Evolutionary conservation across 31 red algal species (phyloP), one percentile per base, ranked within the genome.

Genomic region (Odonthalia washingtoniensis): DNA sequence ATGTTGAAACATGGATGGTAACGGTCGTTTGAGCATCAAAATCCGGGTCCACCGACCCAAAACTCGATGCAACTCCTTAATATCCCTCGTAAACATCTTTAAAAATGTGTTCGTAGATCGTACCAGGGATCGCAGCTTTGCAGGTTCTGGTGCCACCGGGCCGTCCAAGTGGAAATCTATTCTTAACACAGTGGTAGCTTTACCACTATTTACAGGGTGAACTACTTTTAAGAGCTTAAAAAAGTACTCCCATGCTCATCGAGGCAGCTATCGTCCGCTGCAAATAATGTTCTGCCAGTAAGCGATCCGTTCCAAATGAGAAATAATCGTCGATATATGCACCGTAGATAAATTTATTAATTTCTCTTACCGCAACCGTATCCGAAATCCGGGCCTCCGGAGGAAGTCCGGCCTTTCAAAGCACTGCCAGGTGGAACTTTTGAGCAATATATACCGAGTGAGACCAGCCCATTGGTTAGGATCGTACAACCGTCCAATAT

Each of bases 321-420:
- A 61, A 61, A 61, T 61, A 61, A 61, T 61, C 52, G 52, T 61
- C 52, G 52, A 61, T 61, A 61, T 61, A 61, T 61, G 52, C 52
- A 14, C 52, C 24, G 52, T 61, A 24, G 16, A 14, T 61, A 61
- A 61, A 61, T 61, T 14, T 24, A 17, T 24, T 24, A 14, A 61
- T 17, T 17, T 61, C 24, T 61, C n/a, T n/a, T n/a, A 61, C 24
- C 16, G 14, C 52, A 14, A 61, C 16, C 52, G 52, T 14, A 17
- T 24, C 16, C 16, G 52, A 61, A 17, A 61, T 61, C 52, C 24
- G 52, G 52, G 16, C 24, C 24, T 61, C 52, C 52, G 14, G 16
- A 17, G 52, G 52, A 17, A 61, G 14, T 14, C 24, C 24, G 16
- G 52, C 52, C 24, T 61, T 61, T 61, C 52, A 17, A 17, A 61